Evolutionary conservation across 2,329 filamentous ascomycete species (phyloP).

Genomic region (Trichoderma polysporum): DNA sequence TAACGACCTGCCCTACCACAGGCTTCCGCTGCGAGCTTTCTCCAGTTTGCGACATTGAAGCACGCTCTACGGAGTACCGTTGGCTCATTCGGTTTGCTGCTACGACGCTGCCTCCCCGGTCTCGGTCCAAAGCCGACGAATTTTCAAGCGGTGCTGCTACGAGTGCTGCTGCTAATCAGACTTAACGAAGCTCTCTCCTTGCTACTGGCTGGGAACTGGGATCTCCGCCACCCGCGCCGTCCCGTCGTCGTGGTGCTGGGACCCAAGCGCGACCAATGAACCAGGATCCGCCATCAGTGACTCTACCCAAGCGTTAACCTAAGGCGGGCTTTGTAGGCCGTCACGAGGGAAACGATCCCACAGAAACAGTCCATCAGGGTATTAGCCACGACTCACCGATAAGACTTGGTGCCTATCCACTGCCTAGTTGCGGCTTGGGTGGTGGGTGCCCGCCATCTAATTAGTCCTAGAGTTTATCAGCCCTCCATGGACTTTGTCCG

Average conservation of each 20-base stretch:
- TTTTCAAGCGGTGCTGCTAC: background rate
- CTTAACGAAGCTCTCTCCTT: background rate
- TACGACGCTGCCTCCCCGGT: background rate
- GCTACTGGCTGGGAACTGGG: conserved; percentile 6
- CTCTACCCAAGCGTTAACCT: background rate
- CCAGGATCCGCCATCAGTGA: conserved; percentile 3
- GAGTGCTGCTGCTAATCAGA: background rate
- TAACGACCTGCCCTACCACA: no score
- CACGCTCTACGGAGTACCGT: no score
- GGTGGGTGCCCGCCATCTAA: background rate
- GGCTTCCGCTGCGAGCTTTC: background rate
- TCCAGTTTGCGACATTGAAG: no score
- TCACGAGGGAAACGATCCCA: conserved; percentile 11
- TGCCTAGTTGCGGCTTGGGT: background rate
- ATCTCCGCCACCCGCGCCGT: conserved; percentile 21
- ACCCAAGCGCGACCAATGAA: conserved; percentile 9
- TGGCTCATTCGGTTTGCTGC: background rate
- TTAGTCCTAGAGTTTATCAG: background rate
- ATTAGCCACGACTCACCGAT: conserved; percentile 5
- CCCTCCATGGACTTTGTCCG: background rate
- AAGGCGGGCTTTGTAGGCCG: background rate
- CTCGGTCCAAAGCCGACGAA: background rate
- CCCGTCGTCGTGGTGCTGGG: conserved; percentile 20
- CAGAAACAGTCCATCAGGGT: conserved; percentile 15
- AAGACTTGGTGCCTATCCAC: background rate